Conservation (phyloP, 352 stramenopile species). For the Phytopythium montanum region DNA sequence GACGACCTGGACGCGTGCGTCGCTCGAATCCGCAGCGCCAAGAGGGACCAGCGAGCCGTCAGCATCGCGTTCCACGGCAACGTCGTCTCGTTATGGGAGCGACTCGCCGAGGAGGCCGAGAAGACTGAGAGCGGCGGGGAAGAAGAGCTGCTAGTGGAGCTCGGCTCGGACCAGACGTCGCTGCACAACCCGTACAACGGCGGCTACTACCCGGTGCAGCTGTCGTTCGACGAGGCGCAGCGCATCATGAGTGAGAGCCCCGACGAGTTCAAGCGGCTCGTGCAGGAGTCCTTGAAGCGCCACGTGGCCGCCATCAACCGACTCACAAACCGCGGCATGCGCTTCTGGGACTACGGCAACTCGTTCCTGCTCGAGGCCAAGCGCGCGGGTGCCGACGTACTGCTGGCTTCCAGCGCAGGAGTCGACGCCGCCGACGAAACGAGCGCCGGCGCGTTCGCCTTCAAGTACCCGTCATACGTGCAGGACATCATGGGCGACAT, state of each 20-base stretch:
- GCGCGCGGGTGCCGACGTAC: constrained; percentile 75
- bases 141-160: constrained; percentile 76
- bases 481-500: constrained; percentile 92
- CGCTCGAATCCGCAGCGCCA: constrained; percentile 50
- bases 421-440: constrained; percentile 43
- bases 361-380: constrained; percentile 85
- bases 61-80: constrained; percentile 87
- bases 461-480: constrained; percentile 88
- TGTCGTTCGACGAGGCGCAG: constrained; percentile 80
- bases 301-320: constrained; percentile 83
- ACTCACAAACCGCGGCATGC: constrained; percentile 72
- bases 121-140: constrained; percentile 40
- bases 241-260: constrained; percentile 80
- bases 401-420: constrained; percentile 18
- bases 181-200: constrained; percentile 90
- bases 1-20: constrained; percentile 65
- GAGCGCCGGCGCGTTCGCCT: constrained; percentile 69
- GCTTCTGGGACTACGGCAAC: constrained; percentile 91
- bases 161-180: constrained; percentile 87
- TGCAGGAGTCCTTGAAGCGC: constrained; percentile 73
- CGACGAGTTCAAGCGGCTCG: constrained; percentile 67
- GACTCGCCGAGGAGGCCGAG: constrained; percentile 68
- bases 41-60: constrained; percentile 58
- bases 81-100: constrained; percentile 85
- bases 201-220: constrained; percentile 85